Conservation (phyloP, 768 basidiomycete species). For the Ramaria rubella region DNA sequence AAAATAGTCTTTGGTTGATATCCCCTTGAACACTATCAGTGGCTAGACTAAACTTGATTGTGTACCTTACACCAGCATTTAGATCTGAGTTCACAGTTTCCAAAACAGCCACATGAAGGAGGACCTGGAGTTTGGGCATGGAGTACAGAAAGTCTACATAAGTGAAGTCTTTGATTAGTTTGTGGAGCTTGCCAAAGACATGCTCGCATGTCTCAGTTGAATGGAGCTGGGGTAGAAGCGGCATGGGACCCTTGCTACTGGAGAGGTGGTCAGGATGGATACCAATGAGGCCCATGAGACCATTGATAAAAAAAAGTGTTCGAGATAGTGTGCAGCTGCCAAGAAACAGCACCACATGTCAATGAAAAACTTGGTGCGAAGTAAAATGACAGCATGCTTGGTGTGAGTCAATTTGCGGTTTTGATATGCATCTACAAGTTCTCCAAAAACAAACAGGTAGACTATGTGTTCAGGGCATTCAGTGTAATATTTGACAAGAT, state of each 20-base stretch:
- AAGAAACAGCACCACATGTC: slow-evolving; percentile 24
- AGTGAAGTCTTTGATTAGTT: slow-evolving; percentile 22
- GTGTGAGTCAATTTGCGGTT: slow-evolving; percentile 23
- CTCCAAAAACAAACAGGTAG: slow-evolving; percentile 35
- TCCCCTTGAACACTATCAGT: no score
- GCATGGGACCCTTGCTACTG: slow-evolving; percentile 3
- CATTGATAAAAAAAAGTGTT: slow-evolving; percentile 23
- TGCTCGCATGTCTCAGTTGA: slow-evolving; percentile 27
- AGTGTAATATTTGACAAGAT: slow-evolving; percentile 20
- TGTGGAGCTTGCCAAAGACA: slow-evolving; percentile 22
- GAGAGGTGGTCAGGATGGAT: slow-evolving; percentile 29
- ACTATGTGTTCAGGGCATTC: slow-evolving; percentile 22
- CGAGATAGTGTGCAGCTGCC: slow-evolving; percentile 14
- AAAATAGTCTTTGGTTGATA: no score
- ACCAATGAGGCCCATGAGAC: slow-evolving; percentile 26
- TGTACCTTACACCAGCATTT: no score
- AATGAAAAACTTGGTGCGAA: slow-evolving; percentile 29
- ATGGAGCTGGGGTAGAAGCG: slow-evolving; percentile 28
- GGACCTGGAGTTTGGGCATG: slow-evolving; percentile 17
- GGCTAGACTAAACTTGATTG: no score
- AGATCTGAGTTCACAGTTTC: no score
- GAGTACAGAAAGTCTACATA: slow-evolving; percentile 16
- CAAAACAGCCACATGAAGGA: no score
- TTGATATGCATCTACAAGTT: slow-evolving; percentile 35
- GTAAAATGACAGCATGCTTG: slow-evolving; percentile 24